Conservation (phyloP, 2,329 filamentous ascomycete genomes). For the Didymella keratinophila region DNA sequence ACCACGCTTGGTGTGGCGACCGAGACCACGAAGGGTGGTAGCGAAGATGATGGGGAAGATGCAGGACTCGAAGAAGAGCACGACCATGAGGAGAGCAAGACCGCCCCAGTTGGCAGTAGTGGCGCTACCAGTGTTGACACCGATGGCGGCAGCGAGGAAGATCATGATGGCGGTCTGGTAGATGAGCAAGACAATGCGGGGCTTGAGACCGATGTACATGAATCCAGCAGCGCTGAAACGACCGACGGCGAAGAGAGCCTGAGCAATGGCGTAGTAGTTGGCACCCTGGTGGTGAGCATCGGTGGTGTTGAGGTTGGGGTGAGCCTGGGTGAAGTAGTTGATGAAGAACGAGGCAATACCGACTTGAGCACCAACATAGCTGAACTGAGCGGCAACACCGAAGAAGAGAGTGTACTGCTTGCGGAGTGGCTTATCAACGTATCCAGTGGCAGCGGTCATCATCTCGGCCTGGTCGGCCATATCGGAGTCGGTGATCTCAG, state of each 20-base stretch:
- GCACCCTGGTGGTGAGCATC: slow-evolving; percentile 45
- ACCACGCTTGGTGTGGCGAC: slow-evolving; percentile 52
- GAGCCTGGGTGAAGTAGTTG: slow-evolving; percentile 49
- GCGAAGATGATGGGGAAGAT: slow-evolving; percentile 53
- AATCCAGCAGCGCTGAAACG: slow-evolving; percentile 50
- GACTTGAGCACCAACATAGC: slow-evolving; percentile 61
- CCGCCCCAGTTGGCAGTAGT: slow-evolving; percentile 47
- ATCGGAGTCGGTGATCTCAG: slow-evolving; percentile 76
- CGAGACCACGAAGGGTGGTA: slow-evolving; percentile 47
- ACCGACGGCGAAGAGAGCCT: slow-evolving; percentile 49
- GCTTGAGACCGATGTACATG: slow-evolving; percentile 48
- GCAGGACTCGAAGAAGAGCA: slow-evolving; percentile 51
- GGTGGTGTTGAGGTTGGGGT: slow-evolving; percentile 37
- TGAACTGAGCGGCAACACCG: slow-evolving; percentile 57
- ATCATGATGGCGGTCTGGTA: slow-evolving; percentile 50
- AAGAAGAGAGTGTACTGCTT: slow-evolving; percentile 63
- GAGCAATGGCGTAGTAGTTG: slow-evolving; percentile 51
- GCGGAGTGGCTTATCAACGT: slow-evolving; percentile 67
- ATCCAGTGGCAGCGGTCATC: slow-evolving; percentile 55
- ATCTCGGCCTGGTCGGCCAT: slow-evolving; percentile 57
- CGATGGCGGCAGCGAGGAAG: slow-evolving; percentile 48
- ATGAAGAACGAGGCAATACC: slow-evolving; percentile 63
- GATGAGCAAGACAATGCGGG: slow-evolving; percentile 47
- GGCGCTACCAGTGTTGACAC: slow-evolving; percentile 40
- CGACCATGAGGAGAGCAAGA: slow-evolving; percentile 48